These are phyloP conservation scores for Prosopis cineraria DNA, from an alignment of 306 rosid genomes.

Conservation along the genomic window DNA sequence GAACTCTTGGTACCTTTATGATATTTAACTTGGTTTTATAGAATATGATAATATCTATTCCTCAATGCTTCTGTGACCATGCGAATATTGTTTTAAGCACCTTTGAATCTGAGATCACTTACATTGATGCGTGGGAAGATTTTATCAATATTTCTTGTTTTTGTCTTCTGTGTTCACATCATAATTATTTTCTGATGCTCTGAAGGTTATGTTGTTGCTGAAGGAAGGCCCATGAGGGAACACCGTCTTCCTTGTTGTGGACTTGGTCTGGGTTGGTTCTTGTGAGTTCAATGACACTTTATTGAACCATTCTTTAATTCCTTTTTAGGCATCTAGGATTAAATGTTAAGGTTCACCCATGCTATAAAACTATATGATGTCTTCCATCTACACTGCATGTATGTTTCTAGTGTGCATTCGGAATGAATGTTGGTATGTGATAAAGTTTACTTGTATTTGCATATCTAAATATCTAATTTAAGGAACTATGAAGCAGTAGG, in stretches of 20 bases:
- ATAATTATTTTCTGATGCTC: neutral
- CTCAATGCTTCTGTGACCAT: neutral
- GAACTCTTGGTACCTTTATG: neutral
- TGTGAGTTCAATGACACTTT: constrained; percentile 54
- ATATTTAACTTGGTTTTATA: neutral
- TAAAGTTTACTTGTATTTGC: neutral
- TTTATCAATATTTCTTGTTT: neutral
- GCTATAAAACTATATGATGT: neutral
- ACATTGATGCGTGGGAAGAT: neutral
- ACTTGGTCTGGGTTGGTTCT: constrained; percentile 74
- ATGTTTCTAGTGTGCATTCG: neutral
- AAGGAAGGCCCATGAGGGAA: constrained; percentile 58
- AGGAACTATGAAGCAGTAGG: neutral
- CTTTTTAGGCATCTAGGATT: neutral
- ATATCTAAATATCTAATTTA: neutral
- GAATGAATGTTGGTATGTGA: neutral
- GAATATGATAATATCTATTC: neutral
- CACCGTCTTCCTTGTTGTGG: constrained; percentile 79
- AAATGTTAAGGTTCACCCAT: neutral
- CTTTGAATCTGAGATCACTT: neutral
- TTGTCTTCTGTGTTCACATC: neutral
- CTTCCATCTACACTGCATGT: neutral
- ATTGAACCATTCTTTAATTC: neutral
- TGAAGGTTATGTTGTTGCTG: constrained; percentile 68
- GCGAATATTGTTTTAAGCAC: neutral